Conservation (phyloP, 176 grass and related monocot species). For the Saccharum officinarum region DNA sequence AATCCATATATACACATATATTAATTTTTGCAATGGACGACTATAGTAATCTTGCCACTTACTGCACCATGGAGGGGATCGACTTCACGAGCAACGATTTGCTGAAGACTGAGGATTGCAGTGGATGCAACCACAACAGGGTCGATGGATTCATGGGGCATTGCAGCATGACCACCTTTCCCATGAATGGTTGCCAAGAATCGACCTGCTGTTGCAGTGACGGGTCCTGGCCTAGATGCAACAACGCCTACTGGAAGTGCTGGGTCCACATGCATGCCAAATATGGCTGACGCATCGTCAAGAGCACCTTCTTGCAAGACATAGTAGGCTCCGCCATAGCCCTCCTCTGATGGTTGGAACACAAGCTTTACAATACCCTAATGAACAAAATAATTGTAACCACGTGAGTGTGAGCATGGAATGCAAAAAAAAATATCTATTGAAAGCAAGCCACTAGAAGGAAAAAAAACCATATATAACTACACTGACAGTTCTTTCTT, state of each 20-base stretch:
- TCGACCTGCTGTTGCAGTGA: slow-evolving; percentile 31
- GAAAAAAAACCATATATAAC: too few relatives aligned
- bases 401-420: not conserved
- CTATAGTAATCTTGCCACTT: too few relatives aligned
- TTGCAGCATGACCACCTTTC: slow-evolving; percentile 48
- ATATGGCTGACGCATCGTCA: slow-evolving; percentile 36
- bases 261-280: slow-evolving; percentile 43
- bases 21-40: too few relatives aligned
- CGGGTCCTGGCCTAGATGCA: slow-evolving; percentile 29
- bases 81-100: slow-evolving; percentile 36
- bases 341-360: slow-evolving; percentile 61
- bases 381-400: not conserved
- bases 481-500: not conserved
- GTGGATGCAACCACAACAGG: slow-evolving; percentile 40
- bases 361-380: slow-evolving; percentile 59
- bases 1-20: too few relatives aligned
- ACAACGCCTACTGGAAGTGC: slow-evolving; percentile 17
- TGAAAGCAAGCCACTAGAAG: not conserved
- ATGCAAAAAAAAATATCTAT: not conserved
- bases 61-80: slow-evolving; percentile 40
- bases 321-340: slow-evolving; percentile 42
- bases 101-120: slow-evolving; percentile 50
- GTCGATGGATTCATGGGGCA: slow-evolving; percentile 39
- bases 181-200: slow-evolving; percentile 31
- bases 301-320: slow-evolving; percentile 35